Evolutionary conservation across 2,329 filamentous ascomycete species (phyloP).

Genomic region (Diplodia sapinea): DNA sequence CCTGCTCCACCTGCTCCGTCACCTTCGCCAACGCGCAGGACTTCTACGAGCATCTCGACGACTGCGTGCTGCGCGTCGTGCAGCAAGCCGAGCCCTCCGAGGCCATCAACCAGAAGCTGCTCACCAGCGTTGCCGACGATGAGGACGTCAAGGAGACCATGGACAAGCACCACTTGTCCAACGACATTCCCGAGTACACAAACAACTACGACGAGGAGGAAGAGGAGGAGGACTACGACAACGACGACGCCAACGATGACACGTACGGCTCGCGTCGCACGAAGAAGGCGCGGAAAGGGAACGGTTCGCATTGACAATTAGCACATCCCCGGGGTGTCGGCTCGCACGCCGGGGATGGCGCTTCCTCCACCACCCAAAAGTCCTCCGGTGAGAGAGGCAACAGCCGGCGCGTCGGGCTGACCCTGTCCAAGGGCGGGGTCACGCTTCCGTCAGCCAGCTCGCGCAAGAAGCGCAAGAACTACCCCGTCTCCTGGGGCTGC

Average conservation of each 20-base stretch:
- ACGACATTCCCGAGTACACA: constrained; percentile 91
- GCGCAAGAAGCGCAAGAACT: constrained; percentile 91
- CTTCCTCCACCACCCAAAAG: constrained; percentile 36
- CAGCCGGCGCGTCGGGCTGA: constrained; percentile 61
- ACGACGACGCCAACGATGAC: constrained; percentile 59
- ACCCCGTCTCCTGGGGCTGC: constrained; percentile 92
- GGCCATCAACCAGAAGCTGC: constrained; percentile 56
- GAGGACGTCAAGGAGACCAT: constrained; percentile 48
- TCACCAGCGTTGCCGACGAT: constrained; percentile 62
- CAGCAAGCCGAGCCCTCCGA: constrained; percentile 51
- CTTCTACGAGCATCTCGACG: constrained; percentile 80
- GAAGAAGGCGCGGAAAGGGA: constrained; percentile 56
- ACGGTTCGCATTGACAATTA: constrained; percentile 53
- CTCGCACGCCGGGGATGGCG: constrained; percentile 46
- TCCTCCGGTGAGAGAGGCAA: constrained; percentile 29
- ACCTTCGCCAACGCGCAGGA: constrained; percentile 62
- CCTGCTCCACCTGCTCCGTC: constrained; percentile 81
- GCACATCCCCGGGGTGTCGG: constrained; percentile 57
- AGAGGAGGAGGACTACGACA: constrained; percentile 63
- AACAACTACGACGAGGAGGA: constrained; percentile 74
- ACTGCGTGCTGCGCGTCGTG: constrained; percentile 67
- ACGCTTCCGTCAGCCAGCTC: constrained; percentile 60
- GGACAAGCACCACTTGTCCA: constrained; percentile 46
- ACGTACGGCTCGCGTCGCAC: constrained; percentile 58
- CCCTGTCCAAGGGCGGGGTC: constrained; percentile 77